These are phyloP conservation scores for Grammothele lineata DNA, from an alignment of 768 basidiomycete species.

Conservation along the genomic window DNA sequence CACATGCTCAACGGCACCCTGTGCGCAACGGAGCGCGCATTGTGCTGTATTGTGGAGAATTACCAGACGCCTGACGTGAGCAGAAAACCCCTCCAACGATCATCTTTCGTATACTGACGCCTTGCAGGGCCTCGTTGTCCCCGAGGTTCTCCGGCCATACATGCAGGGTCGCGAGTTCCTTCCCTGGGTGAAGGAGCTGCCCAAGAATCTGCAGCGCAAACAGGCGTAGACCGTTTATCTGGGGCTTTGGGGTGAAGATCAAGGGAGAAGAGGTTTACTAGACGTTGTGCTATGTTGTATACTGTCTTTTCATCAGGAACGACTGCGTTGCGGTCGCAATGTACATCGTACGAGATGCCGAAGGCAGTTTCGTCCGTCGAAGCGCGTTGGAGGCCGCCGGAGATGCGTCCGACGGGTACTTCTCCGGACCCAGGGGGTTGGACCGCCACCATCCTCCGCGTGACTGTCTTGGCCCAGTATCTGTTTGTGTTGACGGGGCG, in stretches of 20 bases:
- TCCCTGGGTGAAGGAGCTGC: constrained; percentile 78
- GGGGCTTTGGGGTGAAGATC: background rate
- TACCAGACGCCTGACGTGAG: constrained; percentile 92
- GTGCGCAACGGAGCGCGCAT: constrained; percentile 92
- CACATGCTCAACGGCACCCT: constrained; percentile 99
- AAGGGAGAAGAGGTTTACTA: background rate
- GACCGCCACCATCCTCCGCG: too few relatives aligned
- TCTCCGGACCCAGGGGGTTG: too few relatives aligned
- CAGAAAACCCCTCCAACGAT: constrained; percentile 8
- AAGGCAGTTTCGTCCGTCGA: too few relatives aligned
- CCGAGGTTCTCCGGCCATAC: constrained; percentile 87
- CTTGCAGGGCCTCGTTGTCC: constrained; percentile 82
- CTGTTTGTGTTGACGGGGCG: too few relatives aligned
- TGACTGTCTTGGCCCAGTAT: too few relatives aligned
- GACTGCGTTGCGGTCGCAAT: too few relatives aligned
- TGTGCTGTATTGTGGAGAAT: constrained; percentile 98
- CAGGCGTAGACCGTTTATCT: constrained; percentile 36
- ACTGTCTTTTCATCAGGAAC: background rate
- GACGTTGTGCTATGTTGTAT: constrained; percentile 5
- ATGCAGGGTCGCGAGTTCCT: constrained; percentile 94
- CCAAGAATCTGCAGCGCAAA: constrained; percentile 76
- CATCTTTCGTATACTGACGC: background rate
- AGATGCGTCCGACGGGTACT: too few relatives aligned
- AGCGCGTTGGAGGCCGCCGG: too few relatives aligned
- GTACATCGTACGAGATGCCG: too few relatives aligned